Conservation (phyloP, 2,329 filamentous ascomycete genomes). For the Pseudogymnoascus sp. region DNA sequence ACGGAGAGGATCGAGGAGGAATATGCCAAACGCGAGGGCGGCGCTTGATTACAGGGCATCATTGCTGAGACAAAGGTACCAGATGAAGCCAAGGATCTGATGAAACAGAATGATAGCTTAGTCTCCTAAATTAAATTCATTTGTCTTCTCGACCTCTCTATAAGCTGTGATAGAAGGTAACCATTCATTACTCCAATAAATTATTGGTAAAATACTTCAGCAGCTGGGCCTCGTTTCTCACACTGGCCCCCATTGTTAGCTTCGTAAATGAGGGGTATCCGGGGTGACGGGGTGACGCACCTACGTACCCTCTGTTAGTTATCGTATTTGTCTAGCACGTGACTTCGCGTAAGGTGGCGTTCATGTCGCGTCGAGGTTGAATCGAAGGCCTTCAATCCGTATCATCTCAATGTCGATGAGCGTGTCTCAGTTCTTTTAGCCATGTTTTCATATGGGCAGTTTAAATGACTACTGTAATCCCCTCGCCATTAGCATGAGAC, state of each 20-base stretch:
- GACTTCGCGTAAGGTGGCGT: constrained; percentile 3
- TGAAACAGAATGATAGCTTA: constrained; percentile 1
- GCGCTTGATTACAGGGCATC: constrained; percentile 40
- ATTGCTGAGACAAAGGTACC: neutral
- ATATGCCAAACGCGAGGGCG: constrained; percentile 57
- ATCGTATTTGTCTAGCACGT: neutral
- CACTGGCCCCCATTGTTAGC: neutral
- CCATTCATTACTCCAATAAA: neutral
- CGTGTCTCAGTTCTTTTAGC: neutral
- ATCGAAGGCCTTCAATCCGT: neutral
- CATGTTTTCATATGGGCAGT: neutral
- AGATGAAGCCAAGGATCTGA: neutral
- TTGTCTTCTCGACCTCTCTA: neutral
- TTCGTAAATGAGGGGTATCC: constrained; percentile 8
- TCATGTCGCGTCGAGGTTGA: neutral
- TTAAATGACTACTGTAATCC: neutral
- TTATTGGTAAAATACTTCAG: neutral
- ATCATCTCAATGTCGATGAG: neutral
- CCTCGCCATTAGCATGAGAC: neutral
- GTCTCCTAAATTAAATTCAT: neutral
- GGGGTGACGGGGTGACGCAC: neutral
- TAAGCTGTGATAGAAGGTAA: neutral
- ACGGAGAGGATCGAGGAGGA: constrained; percentile 56
- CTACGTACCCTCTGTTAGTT: neutral
- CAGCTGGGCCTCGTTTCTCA: neutral